A percentile compares a stretch with the other conserved stretches of the same genome.
These are phyloP conservation scores for Oryza australiensis DNA, from an alignment of 176 grass and related monocot genomes.

Conservation along the genomic window DNA sequence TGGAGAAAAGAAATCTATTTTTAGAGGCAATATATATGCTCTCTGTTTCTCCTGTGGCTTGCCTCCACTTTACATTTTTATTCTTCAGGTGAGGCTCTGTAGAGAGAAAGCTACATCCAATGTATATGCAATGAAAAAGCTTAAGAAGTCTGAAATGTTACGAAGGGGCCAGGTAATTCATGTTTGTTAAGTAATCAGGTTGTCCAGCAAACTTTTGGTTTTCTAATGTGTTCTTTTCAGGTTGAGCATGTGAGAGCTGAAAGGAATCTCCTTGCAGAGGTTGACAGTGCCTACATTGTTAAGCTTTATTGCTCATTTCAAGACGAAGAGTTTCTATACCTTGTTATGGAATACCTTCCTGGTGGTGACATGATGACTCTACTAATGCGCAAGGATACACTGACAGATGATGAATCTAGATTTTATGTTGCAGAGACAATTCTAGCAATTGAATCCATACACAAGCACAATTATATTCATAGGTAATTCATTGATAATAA, in stretches of 20 bases:
- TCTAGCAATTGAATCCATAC: constrained; percentile 81
- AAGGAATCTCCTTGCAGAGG: constrained; percentile 78
- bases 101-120: constrained; percentile 63
- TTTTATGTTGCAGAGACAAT: constrained; percentile 81
- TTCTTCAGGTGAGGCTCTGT: constrained; percentile 75
- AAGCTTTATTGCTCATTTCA: constrained; percentile 87
- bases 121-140: constrained; percentile 88
- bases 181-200: constrained; percentile 15
- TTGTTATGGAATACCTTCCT: constrained; percentile 84
- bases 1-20: constrained; percentile 2
- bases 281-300: constrained; percentile 76
- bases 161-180: constrained; percentile 70
- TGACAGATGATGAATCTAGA: constrained; percentile 68
- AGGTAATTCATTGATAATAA: constrained; percentile 47
- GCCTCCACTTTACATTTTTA: constrained; percentile 15
- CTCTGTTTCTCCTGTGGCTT: constrained; percentile 4
- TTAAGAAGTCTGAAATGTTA: constrained; percentile 86
- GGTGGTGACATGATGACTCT: constrained; percentile 89
- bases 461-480: constrained; percentile 80
- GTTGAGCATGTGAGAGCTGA: constrained; percentile 77
- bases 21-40: constrained; percentile 8
- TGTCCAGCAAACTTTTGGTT: background rate
- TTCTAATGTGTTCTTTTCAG: constrained; percentile 44
- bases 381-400: constrained; percentile 77
- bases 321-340: constrained; percentile 73